These are phyloP conservation scores for Xylariaceae sp. DNA, from an alignment of 2,329 filamentous ascomycete species.

Conservation along the genomic window DNA sequence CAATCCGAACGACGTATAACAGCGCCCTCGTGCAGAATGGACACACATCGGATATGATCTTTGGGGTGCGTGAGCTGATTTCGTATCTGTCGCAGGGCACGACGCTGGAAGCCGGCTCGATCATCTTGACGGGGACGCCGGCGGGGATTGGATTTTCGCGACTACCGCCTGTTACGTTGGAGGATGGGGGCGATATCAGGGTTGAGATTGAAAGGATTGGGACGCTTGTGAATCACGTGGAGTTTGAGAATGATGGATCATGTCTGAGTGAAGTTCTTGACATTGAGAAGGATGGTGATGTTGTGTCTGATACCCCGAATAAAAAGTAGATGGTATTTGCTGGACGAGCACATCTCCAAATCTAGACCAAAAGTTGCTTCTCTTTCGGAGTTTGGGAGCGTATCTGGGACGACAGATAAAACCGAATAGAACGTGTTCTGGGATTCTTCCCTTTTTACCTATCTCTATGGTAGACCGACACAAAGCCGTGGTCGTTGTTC, in stretches of 20 bases:
- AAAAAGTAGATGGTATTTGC: no score
- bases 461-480: no score
- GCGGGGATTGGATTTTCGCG: constrained; percentile 16
- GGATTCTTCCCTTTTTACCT: no score
- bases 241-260: constrained; percentile 16
- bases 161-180: constrained; percentile 14
- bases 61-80: constrained; percentile 15
- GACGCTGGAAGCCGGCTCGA: constrained; percentile 17
- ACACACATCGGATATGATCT: constrained; percentile 21
- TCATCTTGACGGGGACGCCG: constrained; percentile 19
- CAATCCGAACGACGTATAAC: constrained; percentile 44
- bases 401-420: no score
- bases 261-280: neutral
- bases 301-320: no score
- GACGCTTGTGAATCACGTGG: constrained; percentile 15
- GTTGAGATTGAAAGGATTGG: constrained; percentile 18
- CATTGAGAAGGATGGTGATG: no score
- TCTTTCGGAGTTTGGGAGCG: no score
- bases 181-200: constrained; percentile 14
- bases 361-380: no score
- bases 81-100: constrained; percentile 19
- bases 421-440: no score
- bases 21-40: constrained; percentile 46
- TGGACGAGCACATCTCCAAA: no score
- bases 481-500: no score